Evolutionary conservation across 768 basidiomycete species (phyloP).

Genomic region (Boletus pseudopeckii): DNA sequence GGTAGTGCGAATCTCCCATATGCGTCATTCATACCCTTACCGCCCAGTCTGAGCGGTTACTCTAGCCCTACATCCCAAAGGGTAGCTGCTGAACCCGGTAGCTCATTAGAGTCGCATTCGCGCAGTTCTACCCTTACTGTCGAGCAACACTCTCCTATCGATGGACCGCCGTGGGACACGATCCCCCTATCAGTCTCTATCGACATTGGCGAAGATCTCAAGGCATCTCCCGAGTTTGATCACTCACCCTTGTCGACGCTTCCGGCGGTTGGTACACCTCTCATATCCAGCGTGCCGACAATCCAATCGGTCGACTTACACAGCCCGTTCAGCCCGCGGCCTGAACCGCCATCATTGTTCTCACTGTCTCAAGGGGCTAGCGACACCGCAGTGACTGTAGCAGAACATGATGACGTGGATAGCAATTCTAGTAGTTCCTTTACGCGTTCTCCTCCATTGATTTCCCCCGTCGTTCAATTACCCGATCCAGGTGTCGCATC

Average conservation of each 20-base stretch:
- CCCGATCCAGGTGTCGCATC: constrained; percentile 25
- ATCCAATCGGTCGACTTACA: constrained; percentile 13
- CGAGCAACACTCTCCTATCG: constrained; percentile 25
- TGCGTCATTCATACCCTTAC: constrained; percentile 31
- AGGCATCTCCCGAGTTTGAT: constrained; percentile 19
- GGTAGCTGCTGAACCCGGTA: constrained; percentile 10
- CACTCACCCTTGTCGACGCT: constrained; percentile 32
- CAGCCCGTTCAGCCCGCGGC: constrained; percentile 31
- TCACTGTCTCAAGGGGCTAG: constrained; percentile 19
- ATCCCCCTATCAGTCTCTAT: constrained; percentile 8
- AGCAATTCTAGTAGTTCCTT: constrained; percentile 24
- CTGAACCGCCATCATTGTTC: constrained; percentile 17
- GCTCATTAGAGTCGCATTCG: constrained; percentile 22
- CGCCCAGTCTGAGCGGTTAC: constrained; percentile 28
- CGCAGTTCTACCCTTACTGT: constrained; percentile 31
- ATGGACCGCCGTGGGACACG: constrained; percentile 13
- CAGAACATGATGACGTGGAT: constrained; percentile 12
- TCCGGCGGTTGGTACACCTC: constrained; percentile 30
- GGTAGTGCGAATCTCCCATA: constrained; percentile 16
- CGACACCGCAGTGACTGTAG: neutral
- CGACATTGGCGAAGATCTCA: constrained; percentile 3
- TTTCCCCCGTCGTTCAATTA: constrained; percentile 29
- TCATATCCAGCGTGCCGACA: constrained; percentile 12
- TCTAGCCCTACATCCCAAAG: constrained; percentile 32
- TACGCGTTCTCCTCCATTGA: constrained; percentile 26